These are phyloP conservation scores for Fimicolochytrium jonesii DNA, from an alignment of 192 early-diverging fungal genomes.

Conservation along the genomic window DNA sequence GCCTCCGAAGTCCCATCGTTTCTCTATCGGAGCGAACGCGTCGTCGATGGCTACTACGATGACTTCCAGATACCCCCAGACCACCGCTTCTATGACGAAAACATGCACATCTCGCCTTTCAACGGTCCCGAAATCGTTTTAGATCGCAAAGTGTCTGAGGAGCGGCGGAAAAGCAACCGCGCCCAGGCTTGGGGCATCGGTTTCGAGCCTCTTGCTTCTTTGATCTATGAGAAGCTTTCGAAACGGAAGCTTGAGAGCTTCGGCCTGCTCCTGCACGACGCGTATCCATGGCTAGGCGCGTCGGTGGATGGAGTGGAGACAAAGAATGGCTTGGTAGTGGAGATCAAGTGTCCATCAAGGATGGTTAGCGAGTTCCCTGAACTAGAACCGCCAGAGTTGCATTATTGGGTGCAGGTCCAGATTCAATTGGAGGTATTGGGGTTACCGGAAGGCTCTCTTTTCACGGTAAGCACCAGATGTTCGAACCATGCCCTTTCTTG, in stretches of 20 bases:
- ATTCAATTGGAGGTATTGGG: slow-evolving; percentile 10
- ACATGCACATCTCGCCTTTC: not conserved
- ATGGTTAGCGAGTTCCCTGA: no score
- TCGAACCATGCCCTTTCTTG: not conserved
- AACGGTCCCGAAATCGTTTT: not conserved
- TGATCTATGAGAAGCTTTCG: not conserved
- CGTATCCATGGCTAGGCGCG: slow-evolving; percentile 10
- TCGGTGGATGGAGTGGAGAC: slow-evolving; percentile 8
- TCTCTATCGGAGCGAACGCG: not conserved
- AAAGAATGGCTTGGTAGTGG: slow-evolving; percentile 1
- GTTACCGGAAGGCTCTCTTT: not conserved
- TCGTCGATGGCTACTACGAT: slow-evolving; percentile 3
- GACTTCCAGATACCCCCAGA: not conserved
- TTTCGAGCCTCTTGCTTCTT: slow-evolving; percentile 8
- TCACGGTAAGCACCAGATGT: slow-evolving; percentile 1
- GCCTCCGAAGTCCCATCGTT: slow-evolving; percentile 16
- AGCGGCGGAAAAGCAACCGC: not conserved
- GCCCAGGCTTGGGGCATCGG: slow-evolving; percentile 2
- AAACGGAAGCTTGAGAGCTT: not conserved
- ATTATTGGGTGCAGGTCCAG: slow-evolving; percentile 24
- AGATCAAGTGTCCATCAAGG: slow-evolving; percentile 17
- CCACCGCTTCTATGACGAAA: not conserved
- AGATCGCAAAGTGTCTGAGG: not conserved
- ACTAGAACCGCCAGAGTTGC: not conserved
- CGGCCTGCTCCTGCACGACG: slow-evolving; percentile 14